Evolutionary conservation across 345 rosid genomes (phyloP).

Genomic region (Populus ilicifolia): DNA sequence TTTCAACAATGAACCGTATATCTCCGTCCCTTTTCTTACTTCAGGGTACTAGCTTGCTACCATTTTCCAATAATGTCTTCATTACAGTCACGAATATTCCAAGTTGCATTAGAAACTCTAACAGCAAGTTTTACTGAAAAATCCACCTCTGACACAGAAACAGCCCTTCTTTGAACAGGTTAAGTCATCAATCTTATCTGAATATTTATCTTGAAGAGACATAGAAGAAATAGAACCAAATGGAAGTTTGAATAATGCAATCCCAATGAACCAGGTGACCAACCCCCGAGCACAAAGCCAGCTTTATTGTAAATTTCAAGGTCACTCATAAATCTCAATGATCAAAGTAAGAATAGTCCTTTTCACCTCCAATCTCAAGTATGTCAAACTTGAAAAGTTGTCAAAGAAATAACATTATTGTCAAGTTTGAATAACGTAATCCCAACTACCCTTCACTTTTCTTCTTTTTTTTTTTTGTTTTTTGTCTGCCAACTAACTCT

Average conservation of each 20-base stretch:
- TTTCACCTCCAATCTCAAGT: slow-evolving; percentile 5
- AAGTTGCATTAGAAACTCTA: slow-evolving; percentile 6
- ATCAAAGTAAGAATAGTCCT: neutral
- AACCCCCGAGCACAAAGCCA: neutral
- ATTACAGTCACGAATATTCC: neutral
- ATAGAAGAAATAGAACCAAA: neutral
- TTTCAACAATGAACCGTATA: slow-evolving; percentile 8
- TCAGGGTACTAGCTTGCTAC: neutral
- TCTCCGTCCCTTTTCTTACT: neutral
- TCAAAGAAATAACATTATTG: neutral
- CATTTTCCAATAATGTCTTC: neutral
- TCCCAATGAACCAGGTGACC: neutral
- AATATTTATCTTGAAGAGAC: neutral
- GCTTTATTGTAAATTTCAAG: neutral
- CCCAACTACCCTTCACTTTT: neutral
- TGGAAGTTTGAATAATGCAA: neutral
- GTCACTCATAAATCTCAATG: neutral
- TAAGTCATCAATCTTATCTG: neutral
- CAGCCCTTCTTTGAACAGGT: neutral
- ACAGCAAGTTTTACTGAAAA: neutral
- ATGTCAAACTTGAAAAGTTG: slow-evolving; percentile 7
- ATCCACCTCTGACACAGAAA: slow-evolving; percentile 1
- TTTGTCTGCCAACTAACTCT: neutral
- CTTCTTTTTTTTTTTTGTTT: neutral
- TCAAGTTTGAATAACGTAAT: slow-evolving; percentile 4